Evolutionary conservation across 768 basidiomycete genomes (phyloP), one percentile per base, ranked within the genome.

Genomic region (Mycena haematopus): DNA sequence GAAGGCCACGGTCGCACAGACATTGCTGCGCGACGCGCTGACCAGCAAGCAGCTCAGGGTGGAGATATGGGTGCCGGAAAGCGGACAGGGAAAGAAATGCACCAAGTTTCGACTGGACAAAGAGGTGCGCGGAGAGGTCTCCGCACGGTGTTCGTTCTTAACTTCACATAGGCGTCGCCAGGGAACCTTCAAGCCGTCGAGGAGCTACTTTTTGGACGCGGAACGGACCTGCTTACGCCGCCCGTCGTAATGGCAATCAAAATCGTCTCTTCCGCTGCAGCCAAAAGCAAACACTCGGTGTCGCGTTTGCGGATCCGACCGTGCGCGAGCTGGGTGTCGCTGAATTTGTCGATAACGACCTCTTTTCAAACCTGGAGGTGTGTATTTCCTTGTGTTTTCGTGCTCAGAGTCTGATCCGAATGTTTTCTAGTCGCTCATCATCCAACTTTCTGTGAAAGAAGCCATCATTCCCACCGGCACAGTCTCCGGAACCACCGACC

Each of bases 381-480:
- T 33, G 49, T 50, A 8, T 44, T 19, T 21, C 55, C 15, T 45
- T 13, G 25, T 56, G 22, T 51, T 36, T 22, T 24, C 35, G 14
- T 27, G 58, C 14, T 19, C 40, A 29, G n/a, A 25, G 10, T 45
- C 54, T 40, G 42, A 52, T 29, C n/a, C 17, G 17, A 40, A 19
- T 27, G 59, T 25, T 9, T 69, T 36, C 98, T n/a, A 42, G 96
- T 95, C 95, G 2, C 84, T 99, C 35, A 79, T 98, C 36, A 99
- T 99, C 62, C 97, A 99, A 73, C 84, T 99, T 2, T 95, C 94
- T 0, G 93, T 95, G n/a, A 99, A 99, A 73, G 97, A 99, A 75
- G 95, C 94, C 3, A 83, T 99, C 56, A 79, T 99, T 44, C 81
- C 91, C 2, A 86, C 86, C 0, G 90, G 90, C n/a, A 90, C 91